Conservation (phyloP, 73 alveolate species). For the Paramecium pentaurelia region DNA sequence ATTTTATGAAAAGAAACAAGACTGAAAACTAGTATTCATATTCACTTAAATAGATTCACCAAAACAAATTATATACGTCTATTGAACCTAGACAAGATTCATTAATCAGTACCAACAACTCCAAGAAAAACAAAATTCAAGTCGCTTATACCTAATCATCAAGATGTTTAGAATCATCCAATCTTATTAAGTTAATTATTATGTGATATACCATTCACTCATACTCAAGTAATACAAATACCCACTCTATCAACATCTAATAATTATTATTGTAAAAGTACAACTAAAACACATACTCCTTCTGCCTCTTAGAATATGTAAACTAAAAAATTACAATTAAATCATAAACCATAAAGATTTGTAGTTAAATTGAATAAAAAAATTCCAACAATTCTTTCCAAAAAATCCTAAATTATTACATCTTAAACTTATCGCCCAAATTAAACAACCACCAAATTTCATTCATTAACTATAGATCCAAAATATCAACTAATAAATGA, state of each 20-base stretch:
- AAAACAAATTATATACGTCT: not conserved
- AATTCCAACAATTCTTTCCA: not conserved
- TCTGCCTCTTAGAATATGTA: not conserved
- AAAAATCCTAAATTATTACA: not conserved
- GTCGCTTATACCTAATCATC: not conserved
- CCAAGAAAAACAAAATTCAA: not conserved
- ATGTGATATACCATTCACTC: not conserved
- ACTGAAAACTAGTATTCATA: not conserved
- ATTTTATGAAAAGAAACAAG: constrained; percentile 12
- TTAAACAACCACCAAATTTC: not conserved
- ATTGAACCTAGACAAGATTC: not conserved
- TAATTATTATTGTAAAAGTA: not conserved
- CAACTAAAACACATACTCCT: not conserved
- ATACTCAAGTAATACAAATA: not conserved
- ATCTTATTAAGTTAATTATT: not conserved
- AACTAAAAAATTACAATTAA: not conserved
- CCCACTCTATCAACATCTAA: not conserved
- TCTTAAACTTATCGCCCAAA: not conserved
- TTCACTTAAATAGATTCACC: not conserved
- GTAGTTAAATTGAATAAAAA: not conserved
- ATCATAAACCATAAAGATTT: not conserved
- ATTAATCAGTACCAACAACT: not conserved
- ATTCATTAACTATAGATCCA: not conserved
- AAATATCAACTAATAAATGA: not conserved
- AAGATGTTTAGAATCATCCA: not conserved